Evolutionary conservation across 352 stramenopile genomes (phyloP).

Genomic region (Pythium volutum): DNA sequence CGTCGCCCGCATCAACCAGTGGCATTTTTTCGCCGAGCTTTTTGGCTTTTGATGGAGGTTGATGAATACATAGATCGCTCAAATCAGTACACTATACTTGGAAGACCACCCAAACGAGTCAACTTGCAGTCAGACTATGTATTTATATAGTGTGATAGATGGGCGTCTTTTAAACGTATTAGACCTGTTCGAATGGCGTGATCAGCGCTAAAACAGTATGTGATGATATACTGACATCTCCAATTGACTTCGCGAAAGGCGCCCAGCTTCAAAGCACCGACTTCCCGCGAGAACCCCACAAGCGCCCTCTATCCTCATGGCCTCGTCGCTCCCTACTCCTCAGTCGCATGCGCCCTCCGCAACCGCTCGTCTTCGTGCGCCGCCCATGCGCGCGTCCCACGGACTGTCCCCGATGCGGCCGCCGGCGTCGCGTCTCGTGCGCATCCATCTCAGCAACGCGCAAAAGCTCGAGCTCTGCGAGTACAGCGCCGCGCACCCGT

Average conservation of each 20-base stretch:
- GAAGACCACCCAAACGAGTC: no score
- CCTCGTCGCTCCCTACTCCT: neutral
- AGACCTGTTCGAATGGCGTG: no score
- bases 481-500: constrained; percentile 6
- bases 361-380: no score
- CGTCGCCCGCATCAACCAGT: neutral
- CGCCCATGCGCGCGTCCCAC: neutral
- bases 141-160: no score
- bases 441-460: constrained; percentile 3
- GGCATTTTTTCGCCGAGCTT: neutral
- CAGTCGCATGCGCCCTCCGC: neutral
- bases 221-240: neutral
- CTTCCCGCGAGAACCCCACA: neutral
- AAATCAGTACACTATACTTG: no score
- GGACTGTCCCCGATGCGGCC: no score
- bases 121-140: no score
- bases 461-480: constrained; percentile 17
- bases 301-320: neutral
- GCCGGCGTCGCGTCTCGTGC: neutral
- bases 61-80: neutral
- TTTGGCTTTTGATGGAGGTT: neutral
- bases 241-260: neutral
- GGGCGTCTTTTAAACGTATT: neutral
- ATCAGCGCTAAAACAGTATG: neutral
- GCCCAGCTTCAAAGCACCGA: neutral